Percentiles rank a stretch among this genome's conserved stretches.
phyloP scores from a whole-genome alignment of 495 filamentous ascomycete genomes.

The Articulospora tetracladia region DNA sequence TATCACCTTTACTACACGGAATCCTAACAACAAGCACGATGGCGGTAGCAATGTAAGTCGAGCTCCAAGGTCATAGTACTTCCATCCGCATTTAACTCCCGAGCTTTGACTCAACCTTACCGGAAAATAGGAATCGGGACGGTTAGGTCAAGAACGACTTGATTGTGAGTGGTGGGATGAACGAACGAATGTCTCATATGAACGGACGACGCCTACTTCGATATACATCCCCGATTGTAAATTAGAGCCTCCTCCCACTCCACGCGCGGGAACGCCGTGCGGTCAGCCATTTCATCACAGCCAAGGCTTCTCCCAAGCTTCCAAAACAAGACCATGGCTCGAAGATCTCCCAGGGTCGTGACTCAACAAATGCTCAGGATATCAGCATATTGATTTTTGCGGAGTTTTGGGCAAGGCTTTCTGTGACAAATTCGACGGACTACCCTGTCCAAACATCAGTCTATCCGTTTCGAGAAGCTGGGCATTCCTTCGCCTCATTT shows the following conservation, averaged over 20 bases:
- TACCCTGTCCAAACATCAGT: neutral
- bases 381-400: neutral
- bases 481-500: no score
- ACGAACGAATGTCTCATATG: neutral
- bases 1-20: no score
- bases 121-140: neutral
- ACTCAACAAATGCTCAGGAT: no score
- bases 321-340: neutral
- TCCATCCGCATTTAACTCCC: no score
- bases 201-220: neutral
- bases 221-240: neutral
- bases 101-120: neutral
- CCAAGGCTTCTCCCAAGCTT: neutral
- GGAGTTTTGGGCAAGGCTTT: neutral
- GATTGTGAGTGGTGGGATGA: neutral
- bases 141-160: neutral
- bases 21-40: no score
- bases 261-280: neutral
- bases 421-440: neutral
- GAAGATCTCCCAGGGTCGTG: neutral
- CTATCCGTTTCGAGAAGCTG: no score
- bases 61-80: no score
- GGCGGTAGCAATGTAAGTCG: no score
- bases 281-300: neutral
- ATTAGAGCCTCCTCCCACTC: neutral